Evolutionary conservation across 805 yeast genomes (phyloP).

Genomic region (Metschnikowia kunwiensis): DNA sequence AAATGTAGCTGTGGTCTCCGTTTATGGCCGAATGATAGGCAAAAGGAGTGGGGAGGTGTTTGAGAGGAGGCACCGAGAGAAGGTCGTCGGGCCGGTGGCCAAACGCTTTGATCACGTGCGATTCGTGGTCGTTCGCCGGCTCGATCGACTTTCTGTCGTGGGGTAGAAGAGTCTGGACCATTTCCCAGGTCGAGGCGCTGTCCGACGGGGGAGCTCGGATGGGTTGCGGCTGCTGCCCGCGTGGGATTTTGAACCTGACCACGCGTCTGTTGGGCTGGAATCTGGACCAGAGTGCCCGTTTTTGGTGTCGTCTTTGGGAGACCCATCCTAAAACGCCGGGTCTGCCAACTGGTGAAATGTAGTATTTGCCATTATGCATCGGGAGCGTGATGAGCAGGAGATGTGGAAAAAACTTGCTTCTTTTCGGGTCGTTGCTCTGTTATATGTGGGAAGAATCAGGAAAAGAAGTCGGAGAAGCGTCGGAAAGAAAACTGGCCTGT

Average conservation of each 20-base stretch:
- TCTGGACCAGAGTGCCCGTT: too few species aligned
- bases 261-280: neutral
- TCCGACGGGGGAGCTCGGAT: constrained; percentile 5
- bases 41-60: constrained; percentile 14
- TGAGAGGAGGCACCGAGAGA: constrained; percentile 9
- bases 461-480: too few species aligned
- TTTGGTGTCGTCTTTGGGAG: too few species aligned
- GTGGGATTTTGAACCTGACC: constrained; percentile 8
- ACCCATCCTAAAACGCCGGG: too few species aligned
- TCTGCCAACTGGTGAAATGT: too few species aligned
- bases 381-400: too few species aligned
- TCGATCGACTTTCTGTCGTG: constrained; percentile 3
- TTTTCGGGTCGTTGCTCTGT: too few species aligned
- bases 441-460: too few species aligned
- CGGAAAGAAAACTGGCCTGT: too few species aligned
- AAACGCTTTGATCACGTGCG: constrained; percentile 12
- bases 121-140: constrained; percentile 14
- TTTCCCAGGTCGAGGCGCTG: constrained; percentile 15
- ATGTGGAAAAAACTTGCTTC: too few species aligned
- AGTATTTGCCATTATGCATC: too few species aligned
- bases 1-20: constrained; percentile 11
- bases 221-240: neutral
- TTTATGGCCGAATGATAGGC: constrained; percentile 11
- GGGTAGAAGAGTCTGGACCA: constrained; percentile 13
- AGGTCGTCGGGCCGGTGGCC: constrained; percentile 8